A percentile compares a stretch with the other conserved stretches of the same genome.
Evolutionary conservation across 192 early-diverging fungal species (phyloP).

Genomic region (Glomus cerebriforme): DNA sequence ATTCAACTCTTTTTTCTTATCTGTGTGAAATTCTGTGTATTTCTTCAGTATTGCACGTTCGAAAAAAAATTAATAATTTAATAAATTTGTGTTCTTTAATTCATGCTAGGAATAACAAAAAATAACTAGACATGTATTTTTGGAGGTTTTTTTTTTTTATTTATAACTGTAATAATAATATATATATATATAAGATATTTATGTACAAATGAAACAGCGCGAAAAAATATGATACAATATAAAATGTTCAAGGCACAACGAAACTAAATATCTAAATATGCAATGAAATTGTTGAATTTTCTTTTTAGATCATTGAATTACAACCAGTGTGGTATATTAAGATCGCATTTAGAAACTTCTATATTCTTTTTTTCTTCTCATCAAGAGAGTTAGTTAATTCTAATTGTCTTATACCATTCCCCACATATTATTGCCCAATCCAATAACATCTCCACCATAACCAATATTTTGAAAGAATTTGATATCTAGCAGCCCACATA

Average conservation of each 20-base stretch:
- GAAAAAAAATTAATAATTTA: no score
- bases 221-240: neutral
- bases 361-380: neutral
- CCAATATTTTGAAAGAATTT: neutral
- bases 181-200: neutral
- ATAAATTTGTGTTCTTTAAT: no score
- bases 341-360: neutral
- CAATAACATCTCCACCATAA: neutral
- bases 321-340: neutral
- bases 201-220: neutral
- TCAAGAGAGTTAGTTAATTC: neutral
- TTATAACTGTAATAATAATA: neutral
- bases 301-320: neutral
- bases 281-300: neutral
- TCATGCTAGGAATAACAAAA: no score
- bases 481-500: neutral
- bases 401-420: neutral
- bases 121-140: no score
- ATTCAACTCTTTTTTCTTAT: no score
- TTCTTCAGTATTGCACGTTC: no score
- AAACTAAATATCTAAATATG: neutral
- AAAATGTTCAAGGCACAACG: neutral
- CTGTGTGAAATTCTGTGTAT: no score
- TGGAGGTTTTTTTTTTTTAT: no score
- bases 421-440: neutral